phyloP scores from a whole-genome alignment of 148 eudicot genomes.

The Camellia granthamiana region DNA sequence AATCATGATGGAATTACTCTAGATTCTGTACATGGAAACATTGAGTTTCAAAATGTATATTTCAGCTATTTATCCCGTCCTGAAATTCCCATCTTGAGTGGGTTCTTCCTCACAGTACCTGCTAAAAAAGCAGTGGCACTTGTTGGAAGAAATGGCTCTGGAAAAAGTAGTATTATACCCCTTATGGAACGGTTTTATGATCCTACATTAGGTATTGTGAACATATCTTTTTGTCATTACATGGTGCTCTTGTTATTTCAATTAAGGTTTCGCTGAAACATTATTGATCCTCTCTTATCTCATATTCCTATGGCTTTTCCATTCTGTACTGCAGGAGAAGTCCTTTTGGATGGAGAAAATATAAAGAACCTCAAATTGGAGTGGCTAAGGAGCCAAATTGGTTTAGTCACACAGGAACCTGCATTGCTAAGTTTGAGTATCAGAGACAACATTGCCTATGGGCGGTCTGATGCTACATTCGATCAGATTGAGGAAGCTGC shows the following conservation, averaged over 20 bases:
- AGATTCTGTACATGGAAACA: constrained; percentile 81
- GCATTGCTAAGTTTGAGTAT: constrained; percentile 93
- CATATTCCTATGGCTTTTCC: neutral
- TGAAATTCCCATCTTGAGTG: constrained; percentile 97
- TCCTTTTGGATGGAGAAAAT: constrained; percentile 92
- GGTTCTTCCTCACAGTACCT: constrained; percentile 92
- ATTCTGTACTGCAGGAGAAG: constrained; percentile 68
- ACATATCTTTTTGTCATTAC: neutral
- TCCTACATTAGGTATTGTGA: constrained; percentile 82
- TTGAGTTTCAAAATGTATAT: constrained; percentile 96
- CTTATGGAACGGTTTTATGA: constrained; percentile 99
- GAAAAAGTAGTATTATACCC: constrained; percentile 97
- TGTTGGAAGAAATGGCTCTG: constrained; percentile 98
- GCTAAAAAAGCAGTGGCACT: constrained; percentile 98
- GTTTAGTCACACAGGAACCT: constrained; percentile 97
- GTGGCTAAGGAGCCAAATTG: constrained; percentile 97
- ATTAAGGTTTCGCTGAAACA: neutral
- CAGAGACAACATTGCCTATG: constrained; percentile 93
- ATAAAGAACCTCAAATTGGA: constrained; percentile 88
- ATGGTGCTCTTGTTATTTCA: neutral
- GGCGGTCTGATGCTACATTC: constrained; percentile 60
- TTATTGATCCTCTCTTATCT: neutral
- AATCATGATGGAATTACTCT: constrained; percentile 71
- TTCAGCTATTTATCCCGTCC: constrained; percentile 96
- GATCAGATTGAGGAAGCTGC: constrained; percentile 99